Conservation (phyloP, 2,329 filamentous ascomycete genomes). For the Neofusicoccum laricinum region DNA sequence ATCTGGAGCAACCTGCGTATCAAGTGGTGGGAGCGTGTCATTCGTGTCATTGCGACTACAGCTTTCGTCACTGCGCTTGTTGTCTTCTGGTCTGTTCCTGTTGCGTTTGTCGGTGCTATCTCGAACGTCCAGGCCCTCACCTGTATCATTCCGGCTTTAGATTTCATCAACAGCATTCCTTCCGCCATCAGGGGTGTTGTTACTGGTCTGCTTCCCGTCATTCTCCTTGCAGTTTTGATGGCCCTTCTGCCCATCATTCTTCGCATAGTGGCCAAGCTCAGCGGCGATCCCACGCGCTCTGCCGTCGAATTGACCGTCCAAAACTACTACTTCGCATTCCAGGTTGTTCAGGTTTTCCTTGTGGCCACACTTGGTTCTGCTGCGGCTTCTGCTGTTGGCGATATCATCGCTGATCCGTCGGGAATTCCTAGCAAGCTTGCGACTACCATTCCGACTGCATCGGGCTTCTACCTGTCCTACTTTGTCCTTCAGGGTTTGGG, state of each 20-base stretch:
- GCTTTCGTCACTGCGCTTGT: conserved; percentile 75
- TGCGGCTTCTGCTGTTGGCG: conserved; percentile 59
- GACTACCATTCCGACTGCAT: conserved; percentile 71
- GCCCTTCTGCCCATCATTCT: conserved; percentile 73
- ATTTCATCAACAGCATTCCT: conserved; percentile 73
- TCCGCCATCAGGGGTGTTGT: conserved; percentile 72
- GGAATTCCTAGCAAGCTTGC: conserved; percentile 65
- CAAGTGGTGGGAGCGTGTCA: conserved; percentile 79
- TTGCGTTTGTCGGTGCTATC: conserved; percentile 78
- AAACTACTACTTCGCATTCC: conserved; percentile 87
- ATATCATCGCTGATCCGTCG: conserved; percentile 63
- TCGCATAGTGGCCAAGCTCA: conserved; percentile 66
- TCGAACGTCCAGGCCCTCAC: conserved; percentile 76
- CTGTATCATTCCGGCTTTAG: conserved; percentile 63
- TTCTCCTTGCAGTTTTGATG: conserved; percentile 80
- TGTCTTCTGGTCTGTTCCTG: conserved; percentile 79
- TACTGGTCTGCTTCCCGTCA: conserved; percentile 76
- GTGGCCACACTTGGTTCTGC: conserved; percentile 80
- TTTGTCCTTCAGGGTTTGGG: conserved; percentile 89
- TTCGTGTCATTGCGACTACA: conserved; percentile 67
- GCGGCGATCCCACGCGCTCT: conserved; percentile 76
- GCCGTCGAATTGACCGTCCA: conserved; percentile 85
- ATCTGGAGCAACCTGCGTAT: conserved; percentile 85
- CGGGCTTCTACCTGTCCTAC: conserved; percentile 95
- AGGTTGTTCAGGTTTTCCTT: conserved; percentile 88